Evolutionary conservation across 208 protist species (phyloP).

Genomic region (Porcisia deanei): DNA sequence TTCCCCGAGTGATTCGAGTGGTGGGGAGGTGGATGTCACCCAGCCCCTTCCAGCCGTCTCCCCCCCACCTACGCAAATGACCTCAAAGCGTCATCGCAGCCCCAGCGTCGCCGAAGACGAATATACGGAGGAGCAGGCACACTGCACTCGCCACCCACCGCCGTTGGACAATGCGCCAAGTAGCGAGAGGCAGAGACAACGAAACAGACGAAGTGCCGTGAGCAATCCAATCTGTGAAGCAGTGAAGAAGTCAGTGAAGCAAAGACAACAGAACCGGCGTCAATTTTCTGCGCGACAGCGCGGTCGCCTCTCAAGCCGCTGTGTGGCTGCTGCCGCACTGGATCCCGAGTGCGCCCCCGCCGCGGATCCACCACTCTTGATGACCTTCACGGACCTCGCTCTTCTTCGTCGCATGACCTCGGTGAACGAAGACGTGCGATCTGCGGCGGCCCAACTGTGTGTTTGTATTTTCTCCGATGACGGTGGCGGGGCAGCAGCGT

Average conservation of each 20-base stretch:
- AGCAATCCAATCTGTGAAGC: neutral
- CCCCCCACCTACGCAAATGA: neutral
- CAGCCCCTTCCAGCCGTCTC: slow-evolving; percentile 1
- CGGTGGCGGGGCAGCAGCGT: neutral
- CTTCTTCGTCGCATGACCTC: slow-evolving; percentile 17
- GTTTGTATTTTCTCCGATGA: slow-evolving; percentile 24
- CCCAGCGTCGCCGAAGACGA: neutral
- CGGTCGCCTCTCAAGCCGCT: neutral
- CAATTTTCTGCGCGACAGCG: neutral
- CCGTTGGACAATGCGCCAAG: neutral
- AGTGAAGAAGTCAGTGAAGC: neutral
- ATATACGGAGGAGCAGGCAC: neutral
- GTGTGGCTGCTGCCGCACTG: neutral
- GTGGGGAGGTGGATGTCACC: neutral
- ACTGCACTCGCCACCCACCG: neutral
- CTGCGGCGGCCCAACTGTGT: slow-evolving; percentile 4
- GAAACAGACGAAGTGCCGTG: neutral
- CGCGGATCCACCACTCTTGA: slow-evolving; percentile 9
- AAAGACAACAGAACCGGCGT: neutral
- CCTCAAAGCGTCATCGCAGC: slow-evolving; percentile 2
- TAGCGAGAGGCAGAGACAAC: neutral
- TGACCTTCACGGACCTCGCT: slow-evolving; percentile 32
- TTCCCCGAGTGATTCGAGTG: neutral
- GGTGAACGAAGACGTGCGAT: neutral
- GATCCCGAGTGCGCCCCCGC: neutral